Percentiles rank a stretch among this genome's conserved stretches.
phyloP scores from a whole-genome alignment of 371 early-diverging fungal genomes.

The Umbelopsis sp. region DNA sequence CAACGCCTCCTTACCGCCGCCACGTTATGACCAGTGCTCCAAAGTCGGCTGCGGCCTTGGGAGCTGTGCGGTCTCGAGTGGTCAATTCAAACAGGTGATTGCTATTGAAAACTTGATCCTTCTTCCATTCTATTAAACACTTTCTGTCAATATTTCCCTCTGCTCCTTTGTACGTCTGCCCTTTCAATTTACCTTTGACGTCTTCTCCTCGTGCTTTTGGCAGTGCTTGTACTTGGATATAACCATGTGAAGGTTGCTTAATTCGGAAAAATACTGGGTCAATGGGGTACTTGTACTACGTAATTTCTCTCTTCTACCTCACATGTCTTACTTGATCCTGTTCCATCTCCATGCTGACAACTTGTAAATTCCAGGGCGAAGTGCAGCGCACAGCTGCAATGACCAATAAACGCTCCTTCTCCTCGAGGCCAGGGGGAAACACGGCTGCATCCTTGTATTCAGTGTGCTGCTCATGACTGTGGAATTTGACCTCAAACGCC shows the following conservation, averaged over 20 bases:
- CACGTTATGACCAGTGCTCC: constrained; percentile 44
- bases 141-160: not conserved
- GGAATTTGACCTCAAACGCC: constrained; percentile 16
- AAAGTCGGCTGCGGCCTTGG: constrained; percentile 32
- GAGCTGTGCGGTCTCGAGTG: constrained; percentile 42
- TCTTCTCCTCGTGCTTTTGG: constrained; percentile 17
- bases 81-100: constrained; percentile 42
- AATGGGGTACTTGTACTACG: constrained; percentile 8
- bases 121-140: constrained; percentile 36
- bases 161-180: not conserved
- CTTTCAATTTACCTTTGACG: not conserved
- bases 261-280: constrained; percentile 1
- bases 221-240: constrained; percentile 13
- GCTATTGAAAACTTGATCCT: constrained; percentile 45
- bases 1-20: constrained; percentile 37
- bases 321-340: constrained; percentile 32
- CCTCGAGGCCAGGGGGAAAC: constrained; percentile 34
- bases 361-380: constrained; percentile 53
- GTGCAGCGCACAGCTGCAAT: constrained; percentile 45
- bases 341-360: constrained; percentile 38
- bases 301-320: not conserved
- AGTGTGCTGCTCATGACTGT: not conserved
- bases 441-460: constrained; percentile 21
- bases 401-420: constrained; percentile 44
- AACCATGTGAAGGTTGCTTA: constrained; percentile 17